Evolutionary conservation across 176 grass and related monocot species (phyloP).

Genomic region (Thalia dealbata): DNA sequence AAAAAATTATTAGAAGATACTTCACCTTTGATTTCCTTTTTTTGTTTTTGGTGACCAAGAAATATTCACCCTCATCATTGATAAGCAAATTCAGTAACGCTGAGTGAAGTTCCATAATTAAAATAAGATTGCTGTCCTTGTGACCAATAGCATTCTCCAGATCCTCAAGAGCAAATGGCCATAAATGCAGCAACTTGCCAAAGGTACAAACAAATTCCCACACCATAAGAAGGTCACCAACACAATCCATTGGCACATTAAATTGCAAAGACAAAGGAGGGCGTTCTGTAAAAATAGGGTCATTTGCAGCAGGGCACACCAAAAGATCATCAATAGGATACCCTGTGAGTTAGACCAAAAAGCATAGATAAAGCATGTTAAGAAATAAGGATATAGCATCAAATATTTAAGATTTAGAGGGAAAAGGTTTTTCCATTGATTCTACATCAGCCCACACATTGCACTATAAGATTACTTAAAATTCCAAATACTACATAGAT

Average conservation of each 20-base stretch:
- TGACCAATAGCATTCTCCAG: constrained; percentile 79
- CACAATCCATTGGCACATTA: constrained; percentile 57
- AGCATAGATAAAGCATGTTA: neutral
- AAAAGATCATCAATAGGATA: constrained; percentile 91
- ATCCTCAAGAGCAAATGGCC: constrained; percentile 69
- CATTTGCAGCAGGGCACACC: constrained; percentile 39
- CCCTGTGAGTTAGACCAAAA: constrained; percentile 19
- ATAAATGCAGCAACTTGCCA: constrained; percentile 54
- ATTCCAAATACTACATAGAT: neutral
- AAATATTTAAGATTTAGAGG: neutral
- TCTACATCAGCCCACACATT: no score
- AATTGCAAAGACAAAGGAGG: constrained; percentile 48
- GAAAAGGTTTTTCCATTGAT: neutral
- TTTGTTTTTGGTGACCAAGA: constrained; percentile 38
- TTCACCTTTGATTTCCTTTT: constrained; percentile 59
- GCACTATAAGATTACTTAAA: neutral
- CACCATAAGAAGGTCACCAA: constrained; percentile 73
- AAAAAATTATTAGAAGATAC: constrained; percentile 10
- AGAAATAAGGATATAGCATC: no score
- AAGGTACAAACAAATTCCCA: constrained; percentile 81
- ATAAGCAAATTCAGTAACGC: constrained; percentile 61
- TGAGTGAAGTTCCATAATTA: constrained; percentile 62
- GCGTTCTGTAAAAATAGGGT: constrained; percentile 41
- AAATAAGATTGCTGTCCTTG: constrained; percentile 63
- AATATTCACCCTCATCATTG: constrained; percentile 60